Evolutionary conservation across 768 basidiomycete genomes (phyloP), one percentile per base, ranked within the genome.

Genomic region (Tulasnella sp.): DNA sequence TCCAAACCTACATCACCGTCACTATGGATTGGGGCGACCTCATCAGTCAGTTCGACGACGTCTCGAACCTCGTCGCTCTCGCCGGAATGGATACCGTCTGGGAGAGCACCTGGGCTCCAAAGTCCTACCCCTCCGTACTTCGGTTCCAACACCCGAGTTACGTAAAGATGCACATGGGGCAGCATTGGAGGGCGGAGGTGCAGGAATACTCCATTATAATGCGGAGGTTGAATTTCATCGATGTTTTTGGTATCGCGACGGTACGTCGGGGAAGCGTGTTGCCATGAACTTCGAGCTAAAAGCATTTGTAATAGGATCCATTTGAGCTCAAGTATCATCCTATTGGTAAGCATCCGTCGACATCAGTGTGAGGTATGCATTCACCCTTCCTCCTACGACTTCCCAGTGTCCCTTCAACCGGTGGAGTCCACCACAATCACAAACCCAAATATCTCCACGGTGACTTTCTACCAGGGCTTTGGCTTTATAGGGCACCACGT

Each of bases 101-200:
- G 35, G 75, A 76, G 37, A 57, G 13, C 35, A 23, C 37, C 4
- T 57, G 35, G 29, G 51, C 23, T 18, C 75, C 75, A 11, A 76
- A 76, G 55, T 1, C 1, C 4, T 39, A 55, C n/a, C 75, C 75
- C 16, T 76, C 75, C 1, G 57, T 76, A 3, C 42, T 76, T 18
- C 35, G 42, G 15, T 76, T 76, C 37, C 75, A 76, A 39, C 75
- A 76, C 61, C 75, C 75, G 32, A 76, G 75, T n/a, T 76, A 61
- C 57, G 26, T 76, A 18, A 55, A 69, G 75, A 51, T 76, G 35
- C 51, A 69, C 5, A 76, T 57, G 55, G 75, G 75, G 23, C 75
- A 76, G 55, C 46, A 76, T 26, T 37, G 61, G 39, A 46, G 42
- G 23, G 75, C 75, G 11, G 37, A 39, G 11, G 75, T 76, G 10